Conservation (phyloP, 2,329 filamentous ascomycete species). For the Aspergillus neotritici region DNA sequence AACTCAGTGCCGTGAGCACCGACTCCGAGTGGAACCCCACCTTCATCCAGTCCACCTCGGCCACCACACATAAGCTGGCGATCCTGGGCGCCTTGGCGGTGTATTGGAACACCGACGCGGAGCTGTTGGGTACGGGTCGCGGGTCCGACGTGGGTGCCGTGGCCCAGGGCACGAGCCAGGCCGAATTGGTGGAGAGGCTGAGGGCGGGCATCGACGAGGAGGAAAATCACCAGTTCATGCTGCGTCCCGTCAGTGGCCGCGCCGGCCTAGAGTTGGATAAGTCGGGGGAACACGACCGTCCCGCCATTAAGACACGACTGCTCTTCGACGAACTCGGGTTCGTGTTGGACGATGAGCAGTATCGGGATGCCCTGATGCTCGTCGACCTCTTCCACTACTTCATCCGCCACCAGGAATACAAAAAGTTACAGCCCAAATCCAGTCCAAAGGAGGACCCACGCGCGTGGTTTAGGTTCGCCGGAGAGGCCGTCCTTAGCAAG, state of each 20-base stretch:
- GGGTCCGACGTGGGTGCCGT: constrained; percentile 58
- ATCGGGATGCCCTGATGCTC: constrained; percentile 95
- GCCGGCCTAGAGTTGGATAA: constrained; percentile 95
- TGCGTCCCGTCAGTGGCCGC: constrained; percentile 91
- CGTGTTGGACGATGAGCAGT: constrained; percentile 95
- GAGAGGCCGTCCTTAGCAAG: constrained; percentile 79
- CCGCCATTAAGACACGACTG: constrained; percentile 84
- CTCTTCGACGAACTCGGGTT: constrained; percentile 97
- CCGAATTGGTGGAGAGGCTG: constrained; percentile 71
- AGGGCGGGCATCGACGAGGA: constrained; percentile 71
- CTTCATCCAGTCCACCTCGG: constrained; percentile 82
- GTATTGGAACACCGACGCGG: constrained; percentile 96
- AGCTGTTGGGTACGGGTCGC: constrained; percentile 74
- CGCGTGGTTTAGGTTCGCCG: constrained; percentile 90
- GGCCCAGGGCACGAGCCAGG: constrained; percentile 59
- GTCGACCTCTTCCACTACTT: constrained; percentile 98
- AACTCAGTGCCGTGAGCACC: constrained; percentile 95
- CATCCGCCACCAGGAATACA: constrained; percentile 94
- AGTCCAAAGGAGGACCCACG: constrained; percentile 81
- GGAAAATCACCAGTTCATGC: constrained; percentile 82
- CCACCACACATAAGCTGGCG: constrained; percentile 86
- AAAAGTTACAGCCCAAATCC: constrained; percentile 79
- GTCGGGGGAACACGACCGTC: constrained; percentile 68
- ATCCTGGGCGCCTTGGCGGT: constrained; percentile 83
- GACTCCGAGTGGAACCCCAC: constrained; percentile 92